Evolutionary conservation across 179 eudicot species (phyloP), one percentile per base, ranked within the genome.

Genomic region (Carnegiea gigantea): DNA sequence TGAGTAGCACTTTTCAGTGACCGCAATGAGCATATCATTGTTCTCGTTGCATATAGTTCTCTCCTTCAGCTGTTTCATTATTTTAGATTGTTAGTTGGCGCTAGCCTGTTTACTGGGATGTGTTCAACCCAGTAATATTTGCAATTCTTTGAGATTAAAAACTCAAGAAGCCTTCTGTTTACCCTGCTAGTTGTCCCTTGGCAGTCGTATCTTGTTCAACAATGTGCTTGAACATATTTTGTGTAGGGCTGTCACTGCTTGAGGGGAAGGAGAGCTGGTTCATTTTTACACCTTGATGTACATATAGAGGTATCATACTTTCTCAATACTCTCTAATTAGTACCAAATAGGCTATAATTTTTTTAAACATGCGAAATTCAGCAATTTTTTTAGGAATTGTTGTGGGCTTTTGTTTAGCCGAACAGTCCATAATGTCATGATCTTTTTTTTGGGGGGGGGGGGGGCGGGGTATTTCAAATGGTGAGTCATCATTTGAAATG

Each of bases 211-310:
- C 9, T 44, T 62, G 38, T 14, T 57, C 44, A 30, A 82, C 54
- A 59, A 6, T 60, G 12, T 71, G 17, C 73, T 81, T 83, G 46
- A 75, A 36, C 40, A 28, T 77, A 57, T 62, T 9, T 20, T 68
- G 21, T 86, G 20, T 81, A 96, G 99, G 99, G 97, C 23, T 96
- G 91, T 84, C 92, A 88, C 79, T 93, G 89, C 77, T 80, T 94
- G 67, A 92, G 99, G 85, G 99, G 96, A 85, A 92, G 99, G 81
- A 91, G 93, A 84, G 99, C 99, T 8, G 98, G 99, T 82, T 96
- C 99, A 64, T 93, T 88, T 87, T 82, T 96, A 80, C 90, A 94
- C 89, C 95, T 96, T 83, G 99, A 96, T 88, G 97, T 92, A 73
- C 91, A 90, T 86, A 90, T 96, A 86, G 93, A 92, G 99, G 99